Base-by-base conservation (phyloP, 2,329 filamentous ascomycete genomes). In the Trichoderma semiorbis region DNA sequence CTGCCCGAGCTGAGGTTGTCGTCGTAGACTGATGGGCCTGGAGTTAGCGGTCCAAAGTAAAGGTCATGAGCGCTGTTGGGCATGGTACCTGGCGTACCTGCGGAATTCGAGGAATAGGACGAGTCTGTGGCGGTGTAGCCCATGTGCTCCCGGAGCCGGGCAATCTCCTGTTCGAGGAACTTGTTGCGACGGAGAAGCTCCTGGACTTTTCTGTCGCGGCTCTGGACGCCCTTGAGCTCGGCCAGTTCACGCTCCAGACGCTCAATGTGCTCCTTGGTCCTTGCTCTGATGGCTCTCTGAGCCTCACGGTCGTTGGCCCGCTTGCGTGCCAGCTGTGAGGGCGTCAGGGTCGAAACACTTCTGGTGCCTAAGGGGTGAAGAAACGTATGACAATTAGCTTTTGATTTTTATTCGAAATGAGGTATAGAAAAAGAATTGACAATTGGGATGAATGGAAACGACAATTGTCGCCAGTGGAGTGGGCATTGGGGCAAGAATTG, bases 251-350 rank as follows among this genome's bases (percentile, higher is more conserved):
- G 85, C 83, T 97, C 93, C 65, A 97, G 84, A 26, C 85, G 85
- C 78, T 96, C 93, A 77, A 97, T 97, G 80, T 94, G 92, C 78
- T 92, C 89, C 83, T 94, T 95, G 50, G 94, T 97, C 76, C 94
- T 88, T 80, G 94, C 93, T 64, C 94, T 87, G 74, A 97, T 97
- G 55, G 93, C 93, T 64, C 94, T 89, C 83, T 97, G 94, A 55
- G 94, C 94, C 81, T 97, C 93, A 73, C 94, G 89, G 80, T 97
- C 94, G 83, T 97, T 97, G 78, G 93, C 93, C 74, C 95, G 88
- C 85, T 97, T 98, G 81, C 94, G 92, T 34, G 92, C 93, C 72
- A 97, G 88, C 82, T 97, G 95, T 73, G 95, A 92, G 7, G 94
- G 92, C 12, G 93, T 97, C 79, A 97, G 86, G 78, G 93, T 95